Evolutionary conservation across 768 basidiomycete genomes (phyloP), one percentile per base, ranked within the genome.

Genomic region (Boletus patriciae): DNA sequence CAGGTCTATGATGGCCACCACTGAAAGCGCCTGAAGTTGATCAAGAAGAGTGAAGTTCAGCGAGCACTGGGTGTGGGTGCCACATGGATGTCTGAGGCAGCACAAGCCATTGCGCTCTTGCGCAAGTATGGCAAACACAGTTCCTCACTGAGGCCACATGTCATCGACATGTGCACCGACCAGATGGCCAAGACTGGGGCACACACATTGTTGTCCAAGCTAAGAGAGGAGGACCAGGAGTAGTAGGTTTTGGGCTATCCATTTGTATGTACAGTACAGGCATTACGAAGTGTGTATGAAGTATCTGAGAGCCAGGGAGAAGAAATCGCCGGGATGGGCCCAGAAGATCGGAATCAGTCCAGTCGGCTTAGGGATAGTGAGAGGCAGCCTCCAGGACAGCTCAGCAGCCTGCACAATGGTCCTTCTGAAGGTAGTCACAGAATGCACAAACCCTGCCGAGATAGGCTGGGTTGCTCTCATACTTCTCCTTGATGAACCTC

Each of bases 401-500:
- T 18, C 7, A 0, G n/a, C n/a, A 25, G 9, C 45, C 45, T 19
- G 29, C 45, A 16, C 45, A 29, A 46, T 7, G 4, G 11, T 46
- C n/a, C n/a, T 46, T 45, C 6, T 50, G 27, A 31, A 50, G 49
- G 29, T 50, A 41, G 40, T 50, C 49, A 50, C 27, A 41, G 49
- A 50, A 50, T 6, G 40, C 49, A 50, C 11, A 13, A 19, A 41
- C 49, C 49, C 15, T 50, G 27, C 40, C 49, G 31, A 50, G n/a
- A 41, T 52, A 45, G 34, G 33, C 23, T 15, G 51, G 43, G 8
- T 13, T 37, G 23, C 23, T 37, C 33, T 52, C 51, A 45, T 52
- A 52, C 43, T 52, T 52, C 43, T 52, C 33, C 34, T 18, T 52
- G 34, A 52, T 37, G 34, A 52, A 52, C 34, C 43, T 44, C 19